Evolutionary conservation across 352 stramenopile species (phyloP), one percentile per base, ranked within the genome.

Genomic region (Pythium pectinolyticum): DNA sequence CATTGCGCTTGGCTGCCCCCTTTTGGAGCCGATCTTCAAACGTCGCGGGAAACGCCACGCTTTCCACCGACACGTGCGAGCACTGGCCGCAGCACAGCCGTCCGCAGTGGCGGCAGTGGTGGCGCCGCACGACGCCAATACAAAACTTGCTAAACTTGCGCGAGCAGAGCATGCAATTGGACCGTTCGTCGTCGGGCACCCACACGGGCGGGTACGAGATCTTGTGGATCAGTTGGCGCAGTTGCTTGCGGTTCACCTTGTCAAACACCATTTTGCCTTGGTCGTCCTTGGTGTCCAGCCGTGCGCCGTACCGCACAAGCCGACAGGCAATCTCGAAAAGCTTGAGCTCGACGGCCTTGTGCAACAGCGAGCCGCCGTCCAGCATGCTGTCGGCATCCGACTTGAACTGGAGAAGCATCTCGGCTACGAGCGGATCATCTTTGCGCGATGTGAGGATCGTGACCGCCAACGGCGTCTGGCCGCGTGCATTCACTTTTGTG

Each of bases 31-130:
- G 57, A 15, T 75, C 74, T 6, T 76, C 69, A 48, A 93, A 95
- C 3, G 74, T 71, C 61, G 76, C 67, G 10, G 86, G 82, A 60
- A 93, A 94, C 22, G 82, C 80, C 31, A 80, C 81, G 48, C 70
- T 82, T 46, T 91, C 82, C 11, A 95, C 72, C 14, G 79, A 89
- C 15, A 88, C 74, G 50, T 89, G 72, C 49, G 82, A 89, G 63
- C 86, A 95, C 54, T 88, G 71, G 17, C 84, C 81, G 53, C 86
- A 95, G 53, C 87, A 85, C 28, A 95, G 71, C 14, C 85, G 82
- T 0, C 85, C 86, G 57, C 86, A 95, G 71, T 94, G 87, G 15
- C 86, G 86, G 63, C 86, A 95, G 70, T 95, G 86, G 63, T 95
- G 86, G 24, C 86, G 86, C 43, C 85, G 82, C 27, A 89, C 74